Evolutionary conservation across 257 asterid genomes (phyloP).

Genomic region (Nicotiana noctiflora): DNA sequence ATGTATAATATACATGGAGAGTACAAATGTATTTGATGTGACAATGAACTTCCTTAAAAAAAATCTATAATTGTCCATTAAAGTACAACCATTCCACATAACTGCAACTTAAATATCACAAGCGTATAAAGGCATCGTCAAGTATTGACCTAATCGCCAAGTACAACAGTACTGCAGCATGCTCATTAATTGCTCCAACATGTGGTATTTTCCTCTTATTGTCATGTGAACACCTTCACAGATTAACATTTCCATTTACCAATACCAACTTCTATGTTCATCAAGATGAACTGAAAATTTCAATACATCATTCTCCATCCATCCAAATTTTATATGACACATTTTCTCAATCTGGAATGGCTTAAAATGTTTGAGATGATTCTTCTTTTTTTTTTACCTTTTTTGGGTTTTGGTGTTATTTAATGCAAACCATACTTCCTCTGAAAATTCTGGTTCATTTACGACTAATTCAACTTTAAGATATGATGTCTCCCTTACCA

Average conservation of each 20-base stretch:
- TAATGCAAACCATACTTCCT: neutral
- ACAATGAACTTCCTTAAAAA: too few relatives aligned
- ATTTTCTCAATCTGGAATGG: neutral
- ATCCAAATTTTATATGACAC: neutral
- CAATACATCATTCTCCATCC: neutral
- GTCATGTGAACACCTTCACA: neutral
- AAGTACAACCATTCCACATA: neutral
- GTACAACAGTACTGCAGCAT: neutral
- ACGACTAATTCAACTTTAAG: neutral
- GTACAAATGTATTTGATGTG: neutral
- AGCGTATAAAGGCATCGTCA: neutral
- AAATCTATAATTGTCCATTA: neutral
- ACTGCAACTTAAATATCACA: neutral
- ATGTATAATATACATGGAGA: neutral
- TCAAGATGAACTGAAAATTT: neutral
- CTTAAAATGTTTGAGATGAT: neutral
- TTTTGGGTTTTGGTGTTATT: too few relatives aligned
- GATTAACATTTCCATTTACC: neutral
- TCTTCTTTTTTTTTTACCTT: neutral
- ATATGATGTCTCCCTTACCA: neutral
- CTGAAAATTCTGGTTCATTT: neutral
- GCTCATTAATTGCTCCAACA: neutral
- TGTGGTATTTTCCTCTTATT: neutral
- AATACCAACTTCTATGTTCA: neutral
- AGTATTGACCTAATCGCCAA: neutral